Evolutionary conservation across 1,284 basidiomycete genomes (phyloP).

Genomic region (Volvariella surrecta): DNA sequence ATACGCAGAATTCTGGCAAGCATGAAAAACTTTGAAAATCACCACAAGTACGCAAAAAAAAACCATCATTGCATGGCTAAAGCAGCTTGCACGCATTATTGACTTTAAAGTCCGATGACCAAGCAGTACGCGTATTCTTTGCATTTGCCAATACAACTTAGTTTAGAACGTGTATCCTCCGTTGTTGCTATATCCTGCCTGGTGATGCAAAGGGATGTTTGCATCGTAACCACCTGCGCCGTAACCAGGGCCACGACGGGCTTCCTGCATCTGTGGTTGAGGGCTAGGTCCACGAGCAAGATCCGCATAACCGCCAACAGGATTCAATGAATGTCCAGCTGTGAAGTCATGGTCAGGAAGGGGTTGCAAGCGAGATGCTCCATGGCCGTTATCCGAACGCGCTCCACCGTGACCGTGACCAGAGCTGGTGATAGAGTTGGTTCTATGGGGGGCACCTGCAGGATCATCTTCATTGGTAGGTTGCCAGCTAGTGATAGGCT

Average conservation of each 20-base stretch:
- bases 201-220: conserved; percentile 52
- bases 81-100: too few species aligned
- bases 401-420: conserved; percentile 36
- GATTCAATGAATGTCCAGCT: conserved; percentile 48
- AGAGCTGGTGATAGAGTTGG: conserved; percentile 52
- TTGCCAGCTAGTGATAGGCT: conserved; percentile 72
- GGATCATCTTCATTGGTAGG: conserved; percentile 43
- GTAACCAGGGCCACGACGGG: conserved; percentile 33
- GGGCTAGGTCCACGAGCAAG: conserved; percentile 61
- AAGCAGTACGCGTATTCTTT: too few species aligned
- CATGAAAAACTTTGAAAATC: too few species aligned
- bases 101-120: too few species aligned
- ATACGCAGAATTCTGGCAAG: too few species aligned
- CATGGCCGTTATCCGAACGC: conserved; percentile 17
- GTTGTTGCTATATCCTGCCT: conserved; percentile 33
- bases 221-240: conserved; percentile 37
- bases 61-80: too few species aligned
- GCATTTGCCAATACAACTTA: not conserved
- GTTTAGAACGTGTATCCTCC: conserved; percentile 12
- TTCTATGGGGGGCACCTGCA: conserved; percentile 41
- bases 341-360: conserved; percentile 80
- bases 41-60: too few species aligned
- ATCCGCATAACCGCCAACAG: conserved; percentile 73
- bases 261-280: conserved; percentile 54
- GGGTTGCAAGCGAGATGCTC: conserved; percentile 20